Conservation (phyloP, 73 alveolate species). For the Breviolum minutum region DNA sequence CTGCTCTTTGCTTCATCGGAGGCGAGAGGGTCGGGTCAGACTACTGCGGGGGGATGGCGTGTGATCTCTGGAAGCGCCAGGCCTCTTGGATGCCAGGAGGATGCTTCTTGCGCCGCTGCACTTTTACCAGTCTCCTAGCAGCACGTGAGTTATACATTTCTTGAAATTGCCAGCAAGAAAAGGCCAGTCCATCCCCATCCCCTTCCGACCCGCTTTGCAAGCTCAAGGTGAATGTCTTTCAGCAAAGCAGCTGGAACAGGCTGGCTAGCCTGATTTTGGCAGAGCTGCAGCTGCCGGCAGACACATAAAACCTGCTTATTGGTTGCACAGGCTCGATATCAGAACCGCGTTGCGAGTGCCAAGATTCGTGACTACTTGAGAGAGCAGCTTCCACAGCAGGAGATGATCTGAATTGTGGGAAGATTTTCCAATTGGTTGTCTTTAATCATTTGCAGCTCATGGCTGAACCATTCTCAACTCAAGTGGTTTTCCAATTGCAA, state of each 20-base stretch:
- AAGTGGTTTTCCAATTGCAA: not conserved
- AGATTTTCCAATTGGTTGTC: not conserved
- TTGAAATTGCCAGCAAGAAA: no score
- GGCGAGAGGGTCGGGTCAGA: not conserved
- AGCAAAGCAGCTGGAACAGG: conserved; percentile 82
- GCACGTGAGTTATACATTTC: not conserved
- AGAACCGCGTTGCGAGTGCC: conserved; percentile 79
- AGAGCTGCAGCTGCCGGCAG: not conserved
- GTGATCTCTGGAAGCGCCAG: not conserved
- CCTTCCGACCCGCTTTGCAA: not conserved
- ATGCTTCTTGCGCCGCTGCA: conserved; percentile 78
- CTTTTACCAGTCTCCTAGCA: conserved; percentile 31
- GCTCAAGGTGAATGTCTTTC: conserved; percentile 62
- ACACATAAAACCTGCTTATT: not conserved
- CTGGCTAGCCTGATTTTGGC: not conserved
- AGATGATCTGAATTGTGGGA: not conserved
- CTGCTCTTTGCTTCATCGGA: conserved; percentile 88
- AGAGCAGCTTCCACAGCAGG: conserved; percentile 94
- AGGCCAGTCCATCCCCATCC: not conserved
- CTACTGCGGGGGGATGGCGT: not conserved
- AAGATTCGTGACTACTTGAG: conserved; percentile 68
- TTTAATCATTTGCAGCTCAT: no score
- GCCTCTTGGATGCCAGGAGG: conserved; percentile 95
- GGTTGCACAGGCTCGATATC: conserved; percentile 18
- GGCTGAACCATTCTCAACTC: no score